Percentiles rank a stretch among this genome's conserved stretches.
phyloP scores from a whole-genome alignment of 2,329 filamentous ascomycete species.

The Xylariaceae sp. region DNA sequence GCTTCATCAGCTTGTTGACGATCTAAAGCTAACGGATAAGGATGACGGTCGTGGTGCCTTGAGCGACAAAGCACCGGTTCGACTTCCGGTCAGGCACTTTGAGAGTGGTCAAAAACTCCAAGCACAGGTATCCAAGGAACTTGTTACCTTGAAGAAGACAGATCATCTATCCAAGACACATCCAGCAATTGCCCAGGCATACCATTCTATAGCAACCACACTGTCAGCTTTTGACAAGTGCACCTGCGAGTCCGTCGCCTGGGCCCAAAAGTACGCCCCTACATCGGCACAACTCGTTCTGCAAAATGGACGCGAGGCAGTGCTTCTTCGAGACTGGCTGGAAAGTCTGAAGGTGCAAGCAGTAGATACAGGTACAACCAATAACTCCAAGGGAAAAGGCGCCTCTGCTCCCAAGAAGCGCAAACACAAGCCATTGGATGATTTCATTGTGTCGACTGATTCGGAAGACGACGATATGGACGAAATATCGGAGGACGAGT shows the following conservation, averaged over 20 bases:
- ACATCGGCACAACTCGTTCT: constrained; percentile 63
- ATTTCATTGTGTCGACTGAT: constrained; percentile 73
- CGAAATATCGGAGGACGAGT: constrained; percentile 60
- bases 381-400: constrained; percentile 32
- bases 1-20: constrained; percentile 32
- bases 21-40: constrained; percentile 32
- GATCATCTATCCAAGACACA: constrained; percentile 38
- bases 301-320: constrained; percentile 65
- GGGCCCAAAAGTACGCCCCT: constrained; percentile 84
- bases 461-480: constrained; percentile 67
- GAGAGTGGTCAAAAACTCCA: constrained; percentile 54
- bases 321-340: constrained; percentile 76
- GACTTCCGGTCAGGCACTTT: constrained; percentile 51
- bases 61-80: constrained; percentile 42
- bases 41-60: constrained; percentile 34
- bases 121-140: constrained; percentile 41
- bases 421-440: constrained; percentile 70
- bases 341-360: constrained; percentile 68
- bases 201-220: constrained; percentile 51
- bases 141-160: constrained; percentile 34
- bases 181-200: constrained; percentile 55
- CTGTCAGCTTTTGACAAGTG: constrained; percentile 78
- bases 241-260: constrained; percentile 65
- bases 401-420: constrained; percentile 47
- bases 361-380: constrained; percentile 57